phyloP scores from a whole-genome alignment of 176 grass and related monocot genomes.

The Aegilops sharonensis region DNA sequence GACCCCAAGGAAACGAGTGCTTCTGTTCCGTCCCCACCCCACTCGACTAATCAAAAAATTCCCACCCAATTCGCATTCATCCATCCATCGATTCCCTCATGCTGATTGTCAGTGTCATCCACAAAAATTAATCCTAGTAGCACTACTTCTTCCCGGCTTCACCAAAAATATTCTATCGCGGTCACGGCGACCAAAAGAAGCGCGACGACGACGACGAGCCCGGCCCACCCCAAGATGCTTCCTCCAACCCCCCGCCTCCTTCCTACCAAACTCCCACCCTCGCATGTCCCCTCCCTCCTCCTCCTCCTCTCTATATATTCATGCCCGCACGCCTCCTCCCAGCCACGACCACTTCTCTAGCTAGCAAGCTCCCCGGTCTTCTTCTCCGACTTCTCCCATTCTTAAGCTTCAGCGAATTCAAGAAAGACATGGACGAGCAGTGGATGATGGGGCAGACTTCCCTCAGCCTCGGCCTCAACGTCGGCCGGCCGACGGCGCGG shows the following conservation, averaged over 20 bases:
- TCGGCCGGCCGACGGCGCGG: slow-evolving; percentile 33
- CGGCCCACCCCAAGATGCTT: slow-evolving; percentile 26
- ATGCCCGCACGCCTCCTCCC: not conserved
- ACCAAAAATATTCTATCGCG: slow-evolving; percentile 4
- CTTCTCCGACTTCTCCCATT: not conserved
- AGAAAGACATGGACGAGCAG: slow-evolving; percentile 34
- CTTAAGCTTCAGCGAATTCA: too few relatives aligned
- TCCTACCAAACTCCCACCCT: too few relatives aligned
- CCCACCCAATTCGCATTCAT: not conserved
- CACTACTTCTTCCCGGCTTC: not conserved
- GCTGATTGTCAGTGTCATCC: not conserved
- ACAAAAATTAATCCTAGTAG: not conserved
- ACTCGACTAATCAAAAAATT: not conserved
- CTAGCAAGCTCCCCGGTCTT: too few relatives aligned
- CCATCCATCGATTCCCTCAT: not conserved
- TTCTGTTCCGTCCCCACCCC: not conserved
- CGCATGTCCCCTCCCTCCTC: too few relatives aligned
- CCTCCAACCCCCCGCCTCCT: not conserved
- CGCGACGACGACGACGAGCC: not conserved
- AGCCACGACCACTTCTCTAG: not conserved
- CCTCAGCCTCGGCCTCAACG: slow-evolving; percentile 63
- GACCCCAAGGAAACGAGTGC: not conserved
- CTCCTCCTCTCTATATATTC: slow-evolving; percentile 35
- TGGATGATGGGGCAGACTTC: slow-evolving; percentile 57
- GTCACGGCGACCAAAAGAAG: slow-evolving; percentile 20